A percentile compares a stretch with the other conserved stretches of the same genome.
These are phyloP conservation scores for Coix lacrymajobi DNA, from an alignment of 176 grass and related monocot genomes.

Conservation along the genomic window DNA sequence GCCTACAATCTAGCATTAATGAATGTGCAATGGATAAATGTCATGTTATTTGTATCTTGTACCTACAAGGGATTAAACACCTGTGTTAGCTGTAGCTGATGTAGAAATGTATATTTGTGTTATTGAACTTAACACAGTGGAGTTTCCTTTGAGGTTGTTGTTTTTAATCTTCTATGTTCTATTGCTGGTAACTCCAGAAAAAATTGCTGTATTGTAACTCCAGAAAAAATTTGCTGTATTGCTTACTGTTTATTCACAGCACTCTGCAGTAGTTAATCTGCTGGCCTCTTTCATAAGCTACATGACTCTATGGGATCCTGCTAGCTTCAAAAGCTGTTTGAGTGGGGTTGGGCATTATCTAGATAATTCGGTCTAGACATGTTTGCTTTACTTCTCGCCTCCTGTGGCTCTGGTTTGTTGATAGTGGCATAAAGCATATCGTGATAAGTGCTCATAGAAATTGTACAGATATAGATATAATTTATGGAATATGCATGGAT, in stretches of 20 bases:
- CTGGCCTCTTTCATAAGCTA: not conserved
- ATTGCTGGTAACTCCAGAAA: not conserved
- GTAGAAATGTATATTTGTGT: not conserved
- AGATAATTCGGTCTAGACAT: not conserved
- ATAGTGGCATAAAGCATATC: not conserved
- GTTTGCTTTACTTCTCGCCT: not conserved
- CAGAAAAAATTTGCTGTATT: too few species aligned
- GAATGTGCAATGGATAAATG: not conserved
- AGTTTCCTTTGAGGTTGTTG: not conserved
- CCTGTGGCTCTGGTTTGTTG: not conserved
- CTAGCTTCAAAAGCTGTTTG: not conserved
- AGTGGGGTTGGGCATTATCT: not conserved
- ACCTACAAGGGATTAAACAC: not conserved
- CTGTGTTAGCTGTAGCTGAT: not conserved
- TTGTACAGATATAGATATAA: not conserved
- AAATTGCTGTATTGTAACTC: too few species aligned
- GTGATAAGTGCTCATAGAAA: not conserved
- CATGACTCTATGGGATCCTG: not conserved
- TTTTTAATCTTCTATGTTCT: not conserved
- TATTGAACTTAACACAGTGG: not conserved
- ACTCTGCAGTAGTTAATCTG: not conserved
- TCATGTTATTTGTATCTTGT: not conserved
- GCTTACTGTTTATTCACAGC: not conserved
- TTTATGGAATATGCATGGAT: not conserved
- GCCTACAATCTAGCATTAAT: not conserved